phyloP scores from a whole-genome alignment of 306 rosid species.

The Rubus parviflorus region DNA sequence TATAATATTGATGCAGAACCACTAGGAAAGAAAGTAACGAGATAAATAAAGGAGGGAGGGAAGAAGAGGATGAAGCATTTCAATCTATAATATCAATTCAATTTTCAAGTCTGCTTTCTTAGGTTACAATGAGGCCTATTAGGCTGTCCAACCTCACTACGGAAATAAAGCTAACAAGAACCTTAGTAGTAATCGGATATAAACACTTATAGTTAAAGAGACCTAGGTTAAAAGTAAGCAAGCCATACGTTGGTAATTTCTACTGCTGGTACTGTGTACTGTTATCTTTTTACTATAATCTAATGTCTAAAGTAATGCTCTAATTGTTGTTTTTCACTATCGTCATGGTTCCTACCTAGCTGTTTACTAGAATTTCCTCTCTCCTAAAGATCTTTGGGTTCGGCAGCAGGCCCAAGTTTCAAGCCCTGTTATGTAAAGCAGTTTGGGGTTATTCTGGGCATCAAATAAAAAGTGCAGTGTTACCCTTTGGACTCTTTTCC shows the following conservation, averaged over 20 bases:
- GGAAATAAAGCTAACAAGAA: neutral
- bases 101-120: neutral
- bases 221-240: neutral
- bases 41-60: neutral
- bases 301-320: neutral
- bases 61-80: neutral
- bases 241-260: neutral
- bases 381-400: neutral
- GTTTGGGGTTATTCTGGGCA: neutral
- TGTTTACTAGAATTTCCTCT: neutral
- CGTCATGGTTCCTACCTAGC: neutral
- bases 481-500: neutral
- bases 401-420: neutral
- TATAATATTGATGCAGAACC: neutral
- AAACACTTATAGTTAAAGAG: neutral
- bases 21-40: neutral
- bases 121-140: neutral
- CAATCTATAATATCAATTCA: neutral
- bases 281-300: neutral
- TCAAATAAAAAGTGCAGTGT: neutral
- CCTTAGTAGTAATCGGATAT: neutral
- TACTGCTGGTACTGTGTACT: neutral
- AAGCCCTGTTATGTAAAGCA: neutral
- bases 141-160: neutral
- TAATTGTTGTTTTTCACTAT: neutral